phyloP scores from a whole-genome alignment of 495 filamentous ascomycete species.

The Clohesyomyces aquaticus region DNA sequence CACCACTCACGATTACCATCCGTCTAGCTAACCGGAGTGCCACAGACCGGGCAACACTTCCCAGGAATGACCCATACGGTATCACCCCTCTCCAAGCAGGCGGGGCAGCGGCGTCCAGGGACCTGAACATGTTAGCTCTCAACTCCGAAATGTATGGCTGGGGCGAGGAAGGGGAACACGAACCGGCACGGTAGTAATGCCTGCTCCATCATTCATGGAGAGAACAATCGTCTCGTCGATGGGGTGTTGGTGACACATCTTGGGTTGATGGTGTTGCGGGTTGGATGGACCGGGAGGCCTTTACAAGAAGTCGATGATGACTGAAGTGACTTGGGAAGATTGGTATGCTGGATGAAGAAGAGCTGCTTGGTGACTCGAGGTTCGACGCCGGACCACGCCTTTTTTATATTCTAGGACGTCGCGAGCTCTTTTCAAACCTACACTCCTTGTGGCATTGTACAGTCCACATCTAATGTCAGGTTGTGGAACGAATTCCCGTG shows the following conservation, averaged over 20 bases:
- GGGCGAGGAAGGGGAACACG: background rate
- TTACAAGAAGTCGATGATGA: background rate
- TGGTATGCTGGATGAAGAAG: background rate
- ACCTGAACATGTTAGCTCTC: constrained; percentile 38
- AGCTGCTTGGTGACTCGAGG: too few species aligned
- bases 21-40: constrained; percentile 43
- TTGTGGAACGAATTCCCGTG: too few species aligned
- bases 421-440: too few species aligned
- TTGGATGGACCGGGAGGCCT: constrained; percentile 13
- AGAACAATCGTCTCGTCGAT: constrained; percentile 27
- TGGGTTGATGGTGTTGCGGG: too few species aligned
- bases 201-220: constrained; percentile 21
- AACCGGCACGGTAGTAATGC: constrained; percentile 33
- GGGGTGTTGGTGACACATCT: constrained; percentile 34
- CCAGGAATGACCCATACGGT: constrained; percentile 50
- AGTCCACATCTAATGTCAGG: too few species aligned
- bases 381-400: too few species aligned
- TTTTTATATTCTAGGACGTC: too few species aligned
- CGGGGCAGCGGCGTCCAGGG: constrained; percentile 46
- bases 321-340: background rate
- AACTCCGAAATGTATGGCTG: background rate
- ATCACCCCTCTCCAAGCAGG: constrained; percentile 43
- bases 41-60: constrained; percentile 47
- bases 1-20: background rate
- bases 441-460: too few species aligned